Evolutionary conservation across 257 asterid genomes (phyloP).

Genomic region (Gentiana dahurica): DNA sequence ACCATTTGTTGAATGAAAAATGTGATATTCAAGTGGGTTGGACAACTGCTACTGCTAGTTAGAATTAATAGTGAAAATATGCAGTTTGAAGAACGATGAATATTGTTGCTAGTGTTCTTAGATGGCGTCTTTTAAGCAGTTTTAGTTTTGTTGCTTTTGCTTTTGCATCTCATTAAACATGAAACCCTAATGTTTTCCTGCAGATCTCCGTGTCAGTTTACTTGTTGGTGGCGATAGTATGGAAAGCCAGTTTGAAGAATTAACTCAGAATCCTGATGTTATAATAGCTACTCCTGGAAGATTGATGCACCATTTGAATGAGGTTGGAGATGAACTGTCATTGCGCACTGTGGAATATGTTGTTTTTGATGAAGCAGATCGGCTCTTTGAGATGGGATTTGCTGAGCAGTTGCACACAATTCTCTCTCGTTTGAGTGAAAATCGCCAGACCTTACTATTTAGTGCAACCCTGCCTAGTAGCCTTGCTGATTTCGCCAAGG

Average conservation of each 20-base stretch:
- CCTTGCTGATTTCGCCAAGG: constrained; percentile 95
- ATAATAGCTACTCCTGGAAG: constrained; percentile 97
- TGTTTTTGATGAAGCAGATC: constrained; percentile 94
- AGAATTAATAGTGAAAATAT: background rate
- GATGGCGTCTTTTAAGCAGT: background rate
- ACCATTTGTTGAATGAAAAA: no score
- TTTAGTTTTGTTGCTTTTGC: background rate
- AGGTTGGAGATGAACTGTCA: constrained; percentile 81
- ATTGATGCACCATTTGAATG: constrained; percentile 87
- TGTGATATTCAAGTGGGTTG: background rate
- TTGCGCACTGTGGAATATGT: constrained; percentile 81
- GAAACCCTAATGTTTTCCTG: constrained; percentile 11
- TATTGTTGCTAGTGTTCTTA: background rate
- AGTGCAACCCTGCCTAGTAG: constrained; percentile 97
- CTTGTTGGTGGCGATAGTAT: constrained; percentile 97
- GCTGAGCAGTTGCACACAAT: constrained; percentile 74
- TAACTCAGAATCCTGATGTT: constrained; percentile 83
- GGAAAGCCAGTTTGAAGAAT: constrained; percentile 95
- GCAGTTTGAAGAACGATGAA: background rate
- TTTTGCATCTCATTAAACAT: background rate
- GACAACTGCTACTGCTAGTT: background rate
- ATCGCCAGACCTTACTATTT: constrained; percentile 86
- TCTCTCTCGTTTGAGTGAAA: constrained; percentile 61
- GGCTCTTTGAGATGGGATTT: constrained; percentile 86
- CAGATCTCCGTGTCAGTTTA: constrained; percentile 82